These are phyloP conservation scores for Penicillium sp. DNA, from an alignment of 2,329 filamentous ascomycete species.

Conservation along the genomic window DNA sequence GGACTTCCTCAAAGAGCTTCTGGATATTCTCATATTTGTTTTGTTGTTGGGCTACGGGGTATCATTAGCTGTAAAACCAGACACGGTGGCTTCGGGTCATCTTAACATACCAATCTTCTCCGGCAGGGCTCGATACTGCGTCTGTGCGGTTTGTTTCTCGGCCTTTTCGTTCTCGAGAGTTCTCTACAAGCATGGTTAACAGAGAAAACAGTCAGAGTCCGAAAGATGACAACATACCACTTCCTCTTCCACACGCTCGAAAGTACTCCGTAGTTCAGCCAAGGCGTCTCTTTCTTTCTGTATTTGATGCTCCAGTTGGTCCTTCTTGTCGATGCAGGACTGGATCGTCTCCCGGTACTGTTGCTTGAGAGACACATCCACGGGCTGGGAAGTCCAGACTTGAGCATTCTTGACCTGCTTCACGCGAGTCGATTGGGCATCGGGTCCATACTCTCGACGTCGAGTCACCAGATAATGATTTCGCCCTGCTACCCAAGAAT, in stretches of 20 bases:
- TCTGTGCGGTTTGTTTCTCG: conserved; percentile 63
- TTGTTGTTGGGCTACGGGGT: conserved; percentile 42
- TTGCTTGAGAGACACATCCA: conserved; percentile 59
- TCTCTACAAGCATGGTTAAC: conserved; percentile 24
- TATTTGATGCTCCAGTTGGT: conserved; percentile 28
- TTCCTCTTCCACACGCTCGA: conserved; percentile 33
- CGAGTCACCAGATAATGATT: conserved; percentile 64
- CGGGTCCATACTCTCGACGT: conserved; percentile 75
- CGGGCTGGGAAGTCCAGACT: conserved; percentile 74
- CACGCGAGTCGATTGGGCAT: conserved; percentile 67
- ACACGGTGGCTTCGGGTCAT: neutral
- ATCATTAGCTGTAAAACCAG: neutral
- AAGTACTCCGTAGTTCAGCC: conserved; percentile 21
- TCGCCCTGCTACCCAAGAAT: conserved; percentile 66
- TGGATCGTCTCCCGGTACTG: conserved; percentile 56
- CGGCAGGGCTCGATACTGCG: conserved; percentile 65
- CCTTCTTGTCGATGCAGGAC: conserved; percentile 44
- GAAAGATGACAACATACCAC: conserved; percentile 39
- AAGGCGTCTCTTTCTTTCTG: conserved; percentile 31
- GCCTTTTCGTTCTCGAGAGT: conserved; percentile 58
- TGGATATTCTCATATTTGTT: conserved; percentile 46
- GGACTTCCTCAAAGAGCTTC: conserved; percentile 43
- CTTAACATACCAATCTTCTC: conserved; percentile 63
- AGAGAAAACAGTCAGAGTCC: neutral
- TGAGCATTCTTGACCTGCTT: conserved; percentile 59